A percentile compares a stretch with the other conserved stretches of the same genome.
These are phyloP conservation scores for Lichtheimia ramosa DNA, from an alignment of 371 early-diverging fungal species.

Conservation along the genomic window DNA sequence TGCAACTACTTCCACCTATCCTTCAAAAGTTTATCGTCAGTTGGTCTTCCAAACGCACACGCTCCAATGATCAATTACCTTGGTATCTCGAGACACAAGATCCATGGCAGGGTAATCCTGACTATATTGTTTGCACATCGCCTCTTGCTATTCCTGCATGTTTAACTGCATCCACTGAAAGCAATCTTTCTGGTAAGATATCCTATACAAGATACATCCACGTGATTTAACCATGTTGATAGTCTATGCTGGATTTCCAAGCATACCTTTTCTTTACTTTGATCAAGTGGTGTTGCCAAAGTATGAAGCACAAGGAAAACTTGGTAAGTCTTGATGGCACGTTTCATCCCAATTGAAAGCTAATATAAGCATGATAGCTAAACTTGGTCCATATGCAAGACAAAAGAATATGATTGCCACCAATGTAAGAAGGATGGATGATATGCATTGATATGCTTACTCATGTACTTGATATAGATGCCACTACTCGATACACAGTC, in stretches of 20 bases:
- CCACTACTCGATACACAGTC: conserved; percentile 21
- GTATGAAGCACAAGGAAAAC: conserved; percentile 44
- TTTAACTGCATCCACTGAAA: conserved; percentile 20
- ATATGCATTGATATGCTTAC: not conserved
- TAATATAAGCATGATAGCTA: conserved; percentile 15
- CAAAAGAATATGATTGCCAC: conserved; percentile 46
- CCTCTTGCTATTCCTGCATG: conserved; percentile 37
- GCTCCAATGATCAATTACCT: conserved; percentile 13
- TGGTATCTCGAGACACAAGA: conserved; percentile 32
- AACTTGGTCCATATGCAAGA: conserved; percentile 40
- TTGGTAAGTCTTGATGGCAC: conserved; percentile 20
- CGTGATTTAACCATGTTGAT: not conserved
- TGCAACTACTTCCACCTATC: conserved; percentile 14
- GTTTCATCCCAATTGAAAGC: no score
- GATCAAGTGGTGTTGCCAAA: conserved; percentile 45
- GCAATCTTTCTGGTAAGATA: conserved; percentile 27
- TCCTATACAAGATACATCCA: not conserved
- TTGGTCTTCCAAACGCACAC: conserved; percentile 9
- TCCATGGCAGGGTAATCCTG: conserved; percentile 17
- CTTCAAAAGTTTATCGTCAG: conserved; percentile 18
- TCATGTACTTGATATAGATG: not conserved
- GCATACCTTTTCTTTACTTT: conserved; percentile 45
- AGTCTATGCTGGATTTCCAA: conserved; percentile 47
- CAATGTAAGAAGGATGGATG: conserved; percentile 17
- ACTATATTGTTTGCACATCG: conserved; percentile 37